Conservation (phyloP, 352 stramenopile species). For the Phytophthora multivora region DNA sequence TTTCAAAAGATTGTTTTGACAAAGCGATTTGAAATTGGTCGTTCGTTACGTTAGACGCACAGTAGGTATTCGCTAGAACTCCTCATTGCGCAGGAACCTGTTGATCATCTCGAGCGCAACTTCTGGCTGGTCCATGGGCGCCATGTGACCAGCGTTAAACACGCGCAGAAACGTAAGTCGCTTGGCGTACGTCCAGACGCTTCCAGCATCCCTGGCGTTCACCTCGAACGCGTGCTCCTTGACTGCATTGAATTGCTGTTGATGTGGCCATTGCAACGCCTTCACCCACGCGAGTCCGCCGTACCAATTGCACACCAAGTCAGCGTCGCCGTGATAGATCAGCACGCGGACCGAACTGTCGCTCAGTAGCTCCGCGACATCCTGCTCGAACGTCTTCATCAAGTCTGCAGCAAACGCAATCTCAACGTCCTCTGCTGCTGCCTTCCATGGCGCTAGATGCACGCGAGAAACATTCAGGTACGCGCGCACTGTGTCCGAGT, state of each 20-base stretch:
- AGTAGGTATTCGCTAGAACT: slow-evolving; percentile 9
- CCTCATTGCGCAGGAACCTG: slow-evolving; percentile 50
- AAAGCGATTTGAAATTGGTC: not conserved
- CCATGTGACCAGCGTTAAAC: slow-evolving; percentile 60
- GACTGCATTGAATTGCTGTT: slow-evolving; percentile 77
- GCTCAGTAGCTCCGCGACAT: slow-evolving; percentile 87
- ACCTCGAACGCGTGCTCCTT: slow-evolving; percentile 23
- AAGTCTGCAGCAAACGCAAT: slow-evolving; percentile 65
- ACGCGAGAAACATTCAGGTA: slow-evolving; percentile 34
- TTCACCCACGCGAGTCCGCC: slow-evolving; percentile 94
- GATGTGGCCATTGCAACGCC: slow-evolving; percentile 90
- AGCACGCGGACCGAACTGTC: slow-evolving; percentile 69
- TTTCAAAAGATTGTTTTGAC: slow-evolving; percentile 7
- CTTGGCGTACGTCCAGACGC: slow-evolving; percentile 20
- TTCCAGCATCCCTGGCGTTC: slow-evolving; percentile 10
- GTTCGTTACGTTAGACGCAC: not conserved
- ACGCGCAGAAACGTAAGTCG: slow-evolving; percentile 55
- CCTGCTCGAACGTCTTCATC: slow-evolving; percentile 91
- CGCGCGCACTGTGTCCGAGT: slow-evolving; percentile 46
- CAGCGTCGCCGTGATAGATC: slow-evolving; percentile 96
- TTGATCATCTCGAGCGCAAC: slow-evolving; percentile 62
- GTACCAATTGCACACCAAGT: slow-evolving; percentile 97
- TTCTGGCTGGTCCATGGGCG: slow-evolving; percentile 51
- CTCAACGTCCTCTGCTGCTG: slow-evolving; percentile 14
- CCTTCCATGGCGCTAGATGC: slow-evolving; percentile 64